phyloP scores from a whole-genome alignment of 2,329 filamentous ascomycete species.

The Hymenoscyphus fructigenus region DNA sequence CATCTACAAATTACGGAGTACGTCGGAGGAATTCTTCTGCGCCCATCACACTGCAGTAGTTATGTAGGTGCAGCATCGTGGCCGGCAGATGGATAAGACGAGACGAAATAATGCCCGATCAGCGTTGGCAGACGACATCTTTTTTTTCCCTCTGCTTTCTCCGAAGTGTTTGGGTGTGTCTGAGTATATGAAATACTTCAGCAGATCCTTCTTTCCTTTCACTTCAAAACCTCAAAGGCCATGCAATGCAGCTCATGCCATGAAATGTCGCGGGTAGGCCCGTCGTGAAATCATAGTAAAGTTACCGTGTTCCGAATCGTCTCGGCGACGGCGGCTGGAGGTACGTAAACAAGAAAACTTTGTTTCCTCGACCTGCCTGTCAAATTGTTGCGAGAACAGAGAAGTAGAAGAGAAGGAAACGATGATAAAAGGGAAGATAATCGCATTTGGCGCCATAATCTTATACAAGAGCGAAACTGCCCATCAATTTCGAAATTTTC shows the following conservation, averaged over 20 bases:
- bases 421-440: no score
- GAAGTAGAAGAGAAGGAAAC: background rate
- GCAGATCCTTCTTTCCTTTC: background rate
- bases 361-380: no score
- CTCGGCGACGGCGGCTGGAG: background rate
- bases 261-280: background rate
- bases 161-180: background rate
- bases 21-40: background rate
- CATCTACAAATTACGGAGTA: background rate
- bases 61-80: background rate
- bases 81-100: no score
- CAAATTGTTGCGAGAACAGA: background rate
- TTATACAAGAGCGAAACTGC: no score
- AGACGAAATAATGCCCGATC: no score
- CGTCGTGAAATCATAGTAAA: background rate
- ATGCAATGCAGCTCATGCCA: background rate
- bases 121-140: background rate
- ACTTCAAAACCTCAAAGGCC: background rate
- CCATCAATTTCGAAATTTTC: no score
- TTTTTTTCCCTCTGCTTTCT: background rate
- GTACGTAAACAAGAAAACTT: background rate
- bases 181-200: background rate
- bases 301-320: background rate
- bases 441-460: no score
- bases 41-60: background rate